These are phyloP conservation scores for Groenewaldozyma auringiensis DNA, from an alignment of 1,139 yeast species.

Conservation along the genomic window DNA sequence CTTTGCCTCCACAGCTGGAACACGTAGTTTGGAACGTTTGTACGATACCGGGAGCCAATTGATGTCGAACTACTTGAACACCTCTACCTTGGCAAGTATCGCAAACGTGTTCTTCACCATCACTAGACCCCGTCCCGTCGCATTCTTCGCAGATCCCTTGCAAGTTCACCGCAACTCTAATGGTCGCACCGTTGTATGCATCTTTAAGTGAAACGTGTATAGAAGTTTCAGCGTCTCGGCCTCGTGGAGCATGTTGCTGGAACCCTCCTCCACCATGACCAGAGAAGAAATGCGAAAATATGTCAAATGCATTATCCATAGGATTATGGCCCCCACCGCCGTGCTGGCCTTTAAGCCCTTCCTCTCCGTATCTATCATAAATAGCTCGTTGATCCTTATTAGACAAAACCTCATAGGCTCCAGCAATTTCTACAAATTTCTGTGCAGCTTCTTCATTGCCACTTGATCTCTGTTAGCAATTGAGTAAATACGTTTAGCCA, in stretches of 20 bases:
- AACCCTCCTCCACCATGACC: constrained; percentile 35
- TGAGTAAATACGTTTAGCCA: neutral
- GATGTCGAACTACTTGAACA: constrained; percentile 54
- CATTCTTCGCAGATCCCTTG: constrained; percentile 70
- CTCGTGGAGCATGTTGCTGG: constrained; percentile 44
- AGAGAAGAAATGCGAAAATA: constrained; percentile 71
- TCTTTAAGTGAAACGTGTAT: constrained; percentile 54
- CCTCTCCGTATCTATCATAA: constrained; percentile 79
- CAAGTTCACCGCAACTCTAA: constrained; percentile 59
- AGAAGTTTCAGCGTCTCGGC: constrained; percentile 54
- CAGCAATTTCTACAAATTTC: constrained; percentile 83
- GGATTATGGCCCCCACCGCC: constrained; percentile 36
- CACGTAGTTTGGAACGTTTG: constrained; percentile 78
- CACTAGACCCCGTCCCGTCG: constrained; percentile 78
- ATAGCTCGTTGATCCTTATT: constrained; percentile 63
- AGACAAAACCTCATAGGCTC: constrained; percentile 82
- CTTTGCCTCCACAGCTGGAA: constrained; percentile 73
- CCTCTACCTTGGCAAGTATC: constrained; percentile 70
- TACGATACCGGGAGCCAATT: constrained; percentile 83
- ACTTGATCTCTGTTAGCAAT: constrained; percentile 8
- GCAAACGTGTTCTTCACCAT: constrained; percentile 62
- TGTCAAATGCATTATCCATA: constrained; percentile 54
- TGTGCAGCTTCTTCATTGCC: constrained; percentile 76
- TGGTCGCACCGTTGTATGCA: constrained; percentile 58
- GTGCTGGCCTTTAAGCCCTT: constrained; percentile 50